These are phyloP conservation scores for Neospora caninum DNA, from an alignment of 169 alveolate species.

Conservation along the genomic window DNA sequence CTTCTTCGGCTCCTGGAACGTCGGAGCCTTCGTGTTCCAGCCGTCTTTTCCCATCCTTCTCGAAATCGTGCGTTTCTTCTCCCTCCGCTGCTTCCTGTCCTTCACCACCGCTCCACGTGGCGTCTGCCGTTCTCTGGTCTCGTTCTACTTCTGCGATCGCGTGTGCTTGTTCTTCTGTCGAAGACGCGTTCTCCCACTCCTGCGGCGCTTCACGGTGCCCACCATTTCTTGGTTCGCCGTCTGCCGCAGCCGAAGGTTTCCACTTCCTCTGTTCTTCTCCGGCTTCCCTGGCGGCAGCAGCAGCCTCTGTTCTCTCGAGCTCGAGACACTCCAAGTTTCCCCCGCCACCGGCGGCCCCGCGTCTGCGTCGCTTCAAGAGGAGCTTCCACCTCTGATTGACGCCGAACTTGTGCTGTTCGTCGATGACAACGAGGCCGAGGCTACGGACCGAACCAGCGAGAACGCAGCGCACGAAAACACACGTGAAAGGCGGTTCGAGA, in stretches of 20 bases:
- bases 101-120: neutral
- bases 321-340: neutral
- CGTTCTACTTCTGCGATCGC: neutral
- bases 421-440: constrained; percentile 56
- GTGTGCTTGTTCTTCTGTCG: too few relatives aligned
- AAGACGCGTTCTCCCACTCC: too few relatives aligned
- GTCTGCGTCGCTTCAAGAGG: neutral
- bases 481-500: neutral
- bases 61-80: neutral
- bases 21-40: neutral
- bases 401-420: constrained; percentile 59
- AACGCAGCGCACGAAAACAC: neutral
- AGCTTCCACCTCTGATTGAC: constrained; percentile 40
- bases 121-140: neutral
- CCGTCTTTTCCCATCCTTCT: neutral
- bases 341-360: too few relatives aligned
- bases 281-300: neutral
- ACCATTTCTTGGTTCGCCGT: too few relatives aligned
- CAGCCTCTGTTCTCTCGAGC: neutral
- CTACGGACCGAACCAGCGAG: neutral
- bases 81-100: neutral
- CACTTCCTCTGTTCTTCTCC: neutral
- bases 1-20: neutral
- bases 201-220: too few relatives aligned
- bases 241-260: neutral